Evolutionary conservation across 345 rosid species (phyloP).

Genomic region (Corchorus olitorius): DNA sequence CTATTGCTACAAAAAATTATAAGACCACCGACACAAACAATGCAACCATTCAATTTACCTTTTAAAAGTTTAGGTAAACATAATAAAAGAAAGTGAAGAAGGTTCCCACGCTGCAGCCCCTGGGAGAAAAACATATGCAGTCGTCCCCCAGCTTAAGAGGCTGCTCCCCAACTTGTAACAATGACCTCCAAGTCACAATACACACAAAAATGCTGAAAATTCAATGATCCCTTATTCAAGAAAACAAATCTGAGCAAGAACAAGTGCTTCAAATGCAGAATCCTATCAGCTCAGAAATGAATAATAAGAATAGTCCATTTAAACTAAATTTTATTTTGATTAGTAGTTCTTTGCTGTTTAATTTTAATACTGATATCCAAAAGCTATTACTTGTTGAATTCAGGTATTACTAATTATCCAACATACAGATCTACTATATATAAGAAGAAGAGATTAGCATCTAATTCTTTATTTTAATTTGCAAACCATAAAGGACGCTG

Average conservation of each 20-base stretch:
- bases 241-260: neutral
- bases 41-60: neutral
- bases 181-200: neutral
- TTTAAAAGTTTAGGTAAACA: neutral
- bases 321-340: neutral
- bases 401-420: neutral
- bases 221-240: neutral
- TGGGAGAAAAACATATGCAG: neutral
- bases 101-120: neutral
- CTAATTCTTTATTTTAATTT: neutral
- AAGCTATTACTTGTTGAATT: neutral
- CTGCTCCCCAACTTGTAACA: neutral
- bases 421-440: neutral
- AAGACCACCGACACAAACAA: neutral
- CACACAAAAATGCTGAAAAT: neutral
- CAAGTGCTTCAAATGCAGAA: neutral
- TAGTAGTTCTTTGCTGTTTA: neutral
- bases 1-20: neutral
- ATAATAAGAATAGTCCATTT: neutral
- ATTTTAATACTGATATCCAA: neutral
- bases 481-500: neutral
- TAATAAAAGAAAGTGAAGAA: neutral
- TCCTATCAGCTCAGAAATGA: neutral
- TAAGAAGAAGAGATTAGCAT: neutral
- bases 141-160: neutral